phyloP scores from a whole-genome alignment of 208 protist genomes.

The Crithidia fasciculata region DNA sequence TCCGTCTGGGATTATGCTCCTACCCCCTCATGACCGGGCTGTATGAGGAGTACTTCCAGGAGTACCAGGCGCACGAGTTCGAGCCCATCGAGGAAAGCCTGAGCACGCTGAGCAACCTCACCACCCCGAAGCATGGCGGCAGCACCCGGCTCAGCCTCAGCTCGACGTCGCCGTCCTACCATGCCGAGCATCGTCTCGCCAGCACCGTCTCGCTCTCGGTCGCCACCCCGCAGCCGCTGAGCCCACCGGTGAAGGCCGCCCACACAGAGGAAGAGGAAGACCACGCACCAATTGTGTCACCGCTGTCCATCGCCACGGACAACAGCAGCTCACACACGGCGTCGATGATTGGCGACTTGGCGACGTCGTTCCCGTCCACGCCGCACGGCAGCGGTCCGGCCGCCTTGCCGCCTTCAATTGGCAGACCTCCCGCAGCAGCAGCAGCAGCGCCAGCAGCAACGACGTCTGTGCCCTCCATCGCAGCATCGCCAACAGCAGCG shows the following conservation, averaged over 20 bases:
- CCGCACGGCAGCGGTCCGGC: background rate
- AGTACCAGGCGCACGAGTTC: conserved; percentile 29
- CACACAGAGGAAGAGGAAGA: background rate
- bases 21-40: conserved; percentile 41
- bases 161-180: background rate
- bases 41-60: conserved; percentile 47
- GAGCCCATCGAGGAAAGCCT: conserved; percentile 28
- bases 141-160: conserved; percentile 14
- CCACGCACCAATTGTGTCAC: background rate
- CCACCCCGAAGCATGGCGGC: background rate
- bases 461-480: no score
- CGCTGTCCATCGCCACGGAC: conserved; percentile 11
- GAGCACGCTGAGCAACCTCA: conserved; percentile 14
- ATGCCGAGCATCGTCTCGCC: conserved; percentile 3
- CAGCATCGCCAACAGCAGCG: no score
- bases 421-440: background rate
- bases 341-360: conserved; percentile 1
- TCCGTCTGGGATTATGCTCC: conserved; percentile 35
- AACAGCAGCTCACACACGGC: background rate
- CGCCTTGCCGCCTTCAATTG: background rate
- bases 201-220: conserved; percentile 10
- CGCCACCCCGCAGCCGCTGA: conserved; percentile 3
- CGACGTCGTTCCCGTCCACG: conserved; percentile 6
- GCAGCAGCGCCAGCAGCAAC: background rate
- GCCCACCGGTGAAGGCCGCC: background rate